phyloP scores from a whole-genome alignment of 2,329 filamentous ascomycete species.

The Raffaelea arxii region DNA sequence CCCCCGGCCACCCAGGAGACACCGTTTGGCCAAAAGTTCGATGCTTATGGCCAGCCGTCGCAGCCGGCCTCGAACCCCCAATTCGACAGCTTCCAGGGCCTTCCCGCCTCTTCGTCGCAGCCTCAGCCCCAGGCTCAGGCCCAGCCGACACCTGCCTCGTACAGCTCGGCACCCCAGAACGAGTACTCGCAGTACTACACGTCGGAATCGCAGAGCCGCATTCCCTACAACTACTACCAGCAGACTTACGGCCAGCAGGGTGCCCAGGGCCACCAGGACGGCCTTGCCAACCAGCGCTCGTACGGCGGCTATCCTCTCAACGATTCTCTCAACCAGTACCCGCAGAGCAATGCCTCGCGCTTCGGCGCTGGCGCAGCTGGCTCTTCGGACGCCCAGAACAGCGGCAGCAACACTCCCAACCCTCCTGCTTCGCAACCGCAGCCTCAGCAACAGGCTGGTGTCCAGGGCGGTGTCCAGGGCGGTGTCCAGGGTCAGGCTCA shows the following conservation, averaged over 20 bases:
- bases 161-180: slow-evolving; percentile 62
- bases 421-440: slow-evolving; percentile 39
- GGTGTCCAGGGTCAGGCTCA: slow-evolving; percentile 20
- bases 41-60: slow-evolving; percentile 73
- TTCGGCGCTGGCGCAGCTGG: slow-evolving; percentile 36
- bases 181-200: slow-evolving; percentile 86
- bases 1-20: slow-evolving; percentile 53
- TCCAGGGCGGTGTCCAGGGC: slow-evolving; percentile 15
- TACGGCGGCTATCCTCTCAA: slow-evolving; percentile 65
- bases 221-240: slow-evolving; percentile 70
- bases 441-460: slow-evolving; percentile 31
- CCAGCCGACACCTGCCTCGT: slow-evolving; percentile 47
- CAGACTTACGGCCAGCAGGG: slow-evolving; percentile 47
- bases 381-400: slow-evolving; percentile 62
- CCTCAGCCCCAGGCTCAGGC: slow-evolving; percentile 27
- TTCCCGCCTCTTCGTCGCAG: slow-evolving; percentile 4
- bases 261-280: slow-evolving; percentile 63
- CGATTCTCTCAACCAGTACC: slow-evolving; percentile 59
- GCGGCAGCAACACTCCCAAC: slow-evolving; percentile 85
- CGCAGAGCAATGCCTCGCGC: slow-evolving; percentile 63
- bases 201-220: slow-evolving; percentile 54
- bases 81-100: slow-evolving; percentile 46
- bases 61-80: slow-evolving; percentile 39
- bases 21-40: slow-evolving; percentile 68
- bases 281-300: slow-evolving; percentile 57